Evolutionary conservation across 495 filamentous ascomycete species (phyloP), one percentile per base, ranked within the genome.

Genomic region (Penicillium longicatenatum): DNA sequence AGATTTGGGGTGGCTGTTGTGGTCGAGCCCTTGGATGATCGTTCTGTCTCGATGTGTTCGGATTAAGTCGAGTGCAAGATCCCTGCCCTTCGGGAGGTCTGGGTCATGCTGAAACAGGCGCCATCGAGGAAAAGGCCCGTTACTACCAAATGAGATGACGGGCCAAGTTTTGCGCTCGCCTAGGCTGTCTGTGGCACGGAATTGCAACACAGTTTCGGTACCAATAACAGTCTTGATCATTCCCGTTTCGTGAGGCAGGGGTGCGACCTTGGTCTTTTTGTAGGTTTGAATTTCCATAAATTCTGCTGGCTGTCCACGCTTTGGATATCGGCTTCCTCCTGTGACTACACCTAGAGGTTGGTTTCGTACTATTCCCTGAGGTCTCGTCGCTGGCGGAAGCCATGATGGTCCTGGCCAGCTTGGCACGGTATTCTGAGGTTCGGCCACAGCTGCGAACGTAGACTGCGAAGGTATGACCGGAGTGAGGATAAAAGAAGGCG

Each of bases 51-150:
- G 22, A 48, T 49, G 47, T 19, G 59, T 61, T 48, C 44, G 29
- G 14, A 61, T 57, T 11, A 57, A 35, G 33, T 61, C 49, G 16
- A 29, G 24, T 11, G 43, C 33, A 19, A 49, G 33, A 30, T 57
- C 37, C 14, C 17, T 24, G 24, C 49, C 54, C 17, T 26, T 8
- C 3, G n/a, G 19, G 5, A 30, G 39, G 12, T 49, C 17, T 33
- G 24, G 19, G n/a, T 24, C 7, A 26, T 52, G 31, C 17, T 47
- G 11, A 7, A 57, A 21, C 20, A 55, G 29, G 35, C 49, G 44
- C 67, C 67, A 69, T 31, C 67, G 64, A 39, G 67, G 67, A 14
- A 46, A 12, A 10, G 55, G 54, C 31, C 60, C 64, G 20, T 52
- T 14, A 0, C 58, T 35, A 22, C 64, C 61, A 33, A 58, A 63